These are phyloP conservation scores for Suhomyces atakaporum DNA, from an alignment of 1,139 yeast genomes.

Conservation along the genomic window DNA sequence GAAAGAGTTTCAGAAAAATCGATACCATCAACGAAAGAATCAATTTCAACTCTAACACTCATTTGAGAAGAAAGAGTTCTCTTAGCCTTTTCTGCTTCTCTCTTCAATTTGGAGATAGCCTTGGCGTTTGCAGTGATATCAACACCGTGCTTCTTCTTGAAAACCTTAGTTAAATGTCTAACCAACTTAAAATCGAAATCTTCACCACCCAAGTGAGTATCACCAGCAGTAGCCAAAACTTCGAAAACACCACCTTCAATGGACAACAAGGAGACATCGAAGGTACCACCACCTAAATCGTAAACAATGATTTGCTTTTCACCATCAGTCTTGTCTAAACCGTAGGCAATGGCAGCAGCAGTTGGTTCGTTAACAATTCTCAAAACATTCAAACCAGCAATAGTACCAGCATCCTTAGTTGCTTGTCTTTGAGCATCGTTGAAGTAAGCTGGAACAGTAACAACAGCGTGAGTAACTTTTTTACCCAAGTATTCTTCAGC, in stretches of 20 bases:
- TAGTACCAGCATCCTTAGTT: conserved; percentile 95
- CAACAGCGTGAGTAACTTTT: conserved; percentile 90
- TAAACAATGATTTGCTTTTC: conserved; percentile 53
- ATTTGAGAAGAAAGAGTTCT: conserved; percentile 90
- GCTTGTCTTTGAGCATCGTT: conserved; percentile 99
- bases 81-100: conserved; percentile 97
- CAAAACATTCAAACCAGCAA: conserved; percentile 91
- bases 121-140: conserved; percentile 74
- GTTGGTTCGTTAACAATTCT: conserved; percentile 98
- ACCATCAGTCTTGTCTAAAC: conserved; percentile 74
- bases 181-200: conserved; percentile 91
- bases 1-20: conserved; percentile 92
- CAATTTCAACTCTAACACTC: conserved; percentile 89
- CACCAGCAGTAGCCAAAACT: conserved; percentile 56
- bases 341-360: conserved; percentile 98
- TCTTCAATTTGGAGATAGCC: conserved; percentile 86
- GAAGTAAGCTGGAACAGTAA: conserved; percentile 96
- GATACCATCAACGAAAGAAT: conserved; percentile 92
- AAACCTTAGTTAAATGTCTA: conserved; percentile 78
- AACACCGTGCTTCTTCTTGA: conserved; percentile 84
- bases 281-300: conserved; percentile 59
- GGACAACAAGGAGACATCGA: conserved; percentile 52
- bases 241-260: conserved; percentile 57
- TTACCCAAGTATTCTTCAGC: conserved; percentile 91
- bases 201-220: conserved; percentile 75